Conservation (phyloP, 2,329 filamentous ascomycete genomes). For the Arthrobotrys conoides region DNA sequence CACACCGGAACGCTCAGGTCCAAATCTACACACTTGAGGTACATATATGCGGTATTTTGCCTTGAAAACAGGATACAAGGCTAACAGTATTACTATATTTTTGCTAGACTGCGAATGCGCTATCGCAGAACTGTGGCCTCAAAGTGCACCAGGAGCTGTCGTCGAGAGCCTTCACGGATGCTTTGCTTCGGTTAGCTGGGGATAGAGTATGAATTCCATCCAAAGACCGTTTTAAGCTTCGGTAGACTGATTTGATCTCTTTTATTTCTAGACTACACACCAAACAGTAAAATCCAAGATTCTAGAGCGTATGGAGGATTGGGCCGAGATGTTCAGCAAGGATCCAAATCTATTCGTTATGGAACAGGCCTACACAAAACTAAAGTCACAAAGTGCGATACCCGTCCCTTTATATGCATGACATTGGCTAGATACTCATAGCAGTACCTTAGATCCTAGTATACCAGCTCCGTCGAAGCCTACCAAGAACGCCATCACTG, state of each 20-base stretch:
- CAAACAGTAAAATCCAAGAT: slow-evolving; percentile 98
- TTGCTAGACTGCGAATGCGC: slow-evolving; percentile 83
- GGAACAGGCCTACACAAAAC: slow-evolving; percentile 90
- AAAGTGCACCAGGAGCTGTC: slow-evolving; percentile 90
- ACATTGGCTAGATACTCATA: slow-evolving; percentile 1
- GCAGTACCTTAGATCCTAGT: slow-evolving; percentile 78
- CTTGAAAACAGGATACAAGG: slow-evolving; percentile 6
- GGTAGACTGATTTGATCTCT: slow-evolving; percentile 43
- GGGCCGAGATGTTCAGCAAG: slow-evolving; percentile 92
- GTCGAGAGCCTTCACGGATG: slow-evolving; percentile 93
- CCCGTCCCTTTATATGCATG: neutral
- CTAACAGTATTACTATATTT: slow-evolving; percentile 5
- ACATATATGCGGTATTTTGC: slow-evolving; percentile 61
- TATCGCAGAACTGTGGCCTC: slow-evolving; percentile 91
- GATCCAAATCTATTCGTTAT: slow-evolving; percentile 96
- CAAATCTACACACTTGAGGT: slow-evolving; percentile 94
- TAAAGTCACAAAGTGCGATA: slow-evolving; percentile 78
- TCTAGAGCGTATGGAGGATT: slow-evolving; percentile 94
- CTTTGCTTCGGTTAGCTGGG: slow-evolving; percentile 87
- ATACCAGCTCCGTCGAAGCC: slow-evolving; percentile 93
- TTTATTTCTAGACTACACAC: slow-evolving; percentile 80
- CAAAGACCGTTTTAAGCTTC: neutral
- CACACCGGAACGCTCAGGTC: slow-evolving; percentile 94
- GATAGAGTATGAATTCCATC: slow-evolving; percentile 74
- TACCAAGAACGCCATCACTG: slow-evolving; percentile 90